Conservation (phyloP, 345 rosid species). For the Moricandia arvensis region DNA sequence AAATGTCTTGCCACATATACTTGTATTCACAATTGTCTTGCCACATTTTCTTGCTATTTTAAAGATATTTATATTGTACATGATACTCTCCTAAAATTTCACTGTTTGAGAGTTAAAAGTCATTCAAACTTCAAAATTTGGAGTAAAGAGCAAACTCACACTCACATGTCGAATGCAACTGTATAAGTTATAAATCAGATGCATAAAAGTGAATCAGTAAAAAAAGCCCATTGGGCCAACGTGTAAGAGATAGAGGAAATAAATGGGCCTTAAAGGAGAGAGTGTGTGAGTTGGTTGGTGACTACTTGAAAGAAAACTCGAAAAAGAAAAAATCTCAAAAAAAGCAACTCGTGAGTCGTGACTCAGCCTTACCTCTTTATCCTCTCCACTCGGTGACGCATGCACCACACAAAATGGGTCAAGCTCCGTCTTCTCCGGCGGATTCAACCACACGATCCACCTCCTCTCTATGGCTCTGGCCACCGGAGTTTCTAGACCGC, state of each 20-base stretch:
- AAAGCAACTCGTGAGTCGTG: conserved; percentile 6
- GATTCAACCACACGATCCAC: conserved; percentile 15
- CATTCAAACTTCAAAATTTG: too few species aligned
- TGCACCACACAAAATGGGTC: conserved; percentile 49
- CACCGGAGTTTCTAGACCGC: conserved; percentile 18
- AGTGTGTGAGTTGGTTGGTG: background rate
- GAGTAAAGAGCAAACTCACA: too few species aligned
- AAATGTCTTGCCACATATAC: too few species aligned
- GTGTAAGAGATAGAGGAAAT: background rate
- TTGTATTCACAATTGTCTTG: too few species aligned
- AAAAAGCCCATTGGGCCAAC: conserved; percentile 13
- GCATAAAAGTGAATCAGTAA: too few species aligned
- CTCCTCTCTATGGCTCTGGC: background rate
- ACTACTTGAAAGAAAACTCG: background rate
- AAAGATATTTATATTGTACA: too few species aligned
- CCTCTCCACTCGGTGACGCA: conserved; percentile 10
- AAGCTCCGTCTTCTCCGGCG: conserved; percentile 44
- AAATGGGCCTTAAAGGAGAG: background rate
- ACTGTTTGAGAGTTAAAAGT: too few species aligned
- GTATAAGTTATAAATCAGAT: too few species aligned
- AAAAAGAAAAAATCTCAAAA: background rate
- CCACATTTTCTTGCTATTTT: too few species aligned
- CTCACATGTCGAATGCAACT: too few species aligned
- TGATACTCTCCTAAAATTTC: too few species aligned
- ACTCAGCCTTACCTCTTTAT: conserved; percentile 1